Base-by-base conservation (phyloP, 805 yeast species). In the Pichia manshurica region DNA sequence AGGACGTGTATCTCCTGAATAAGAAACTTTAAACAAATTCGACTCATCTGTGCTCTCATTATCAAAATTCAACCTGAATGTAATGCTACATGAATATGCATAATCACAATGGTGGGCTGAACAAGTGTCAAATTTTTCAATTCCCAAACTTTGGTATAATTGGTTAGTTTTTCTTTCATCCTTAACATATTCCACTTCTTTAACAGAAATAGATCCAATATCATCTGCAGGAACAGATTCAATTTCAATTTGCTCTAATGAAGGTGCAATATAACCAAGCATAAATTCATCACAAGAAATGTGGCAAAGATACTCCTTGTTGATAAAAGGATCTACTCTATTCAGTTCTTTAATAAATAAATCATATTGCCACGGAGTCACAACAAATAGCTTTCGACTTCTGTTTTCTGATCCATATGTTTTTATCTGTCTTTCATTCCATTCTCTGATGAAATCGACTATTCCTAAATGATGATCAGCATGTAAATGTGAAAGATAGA, bases 381-480 rank as follows among this genome's bases (percentile, higher is more conserved):
- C 72, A 23, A 91, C 60, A 53, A 74, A 78, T 10, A 91, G 65
- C 19, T 63, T 67, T 33, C 58, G 60, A 3, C 7, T 3, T 16
- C 57, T 48, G 4, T 66, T 56, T 13, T 64, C 53, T 6, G 22
- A 10, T 9, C 49, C 47, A 50, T 75, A 70, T 13, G 67, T 61
- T 29, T 64, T 60, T 49, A 76, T 71, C 49, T 62, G 57, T 9
- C 53, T 51, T n/a, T 57, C 49, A 41, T 64, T 59, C 95, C 97
- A 90, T 53, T 78, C 79, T 34, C 72, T 70, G 23, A 93, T 70
- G 3, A 93, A 63, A 5, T 87, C 75, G 8, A 84, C 67, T 5
- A 86, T 71, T 0, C 99, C 99, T 37, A 93, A 68, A 64, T 91
- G 97, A 63, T 93, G 99, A 62, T 93, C 99, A 0, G 98, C 99